Evolutionary conservation across 208 protist species (phyloP).

Genomic region (Leishmania gerbilli): DNA sequence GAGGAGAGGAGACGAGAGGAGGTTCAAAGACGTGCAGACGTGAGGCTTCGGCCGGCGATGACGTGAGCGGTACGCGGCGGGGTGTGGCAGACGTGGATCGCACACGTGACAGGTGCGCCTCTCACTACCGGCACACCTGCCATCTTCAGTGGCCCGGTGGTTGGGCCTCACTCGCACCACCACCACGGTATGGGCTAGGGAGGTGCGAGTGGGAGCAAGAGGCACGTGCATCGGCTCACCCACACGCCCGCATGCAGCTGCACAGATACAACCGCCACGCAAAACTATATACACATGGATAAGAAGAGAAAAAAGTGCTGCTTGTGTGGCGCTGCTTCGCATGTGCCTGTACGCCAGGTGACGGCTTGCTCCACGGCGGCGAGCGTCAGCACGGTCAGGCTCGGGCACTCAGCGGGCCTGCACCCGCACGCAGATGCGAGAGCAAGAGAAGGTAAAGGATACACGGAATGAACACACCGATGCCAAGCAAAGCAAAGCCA

Average conservation of each 20-base stretch:
- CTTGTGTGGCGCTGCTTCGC: neutral
- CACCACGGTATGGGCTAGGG: neutral
- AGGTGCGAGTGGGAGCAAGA: neutral
- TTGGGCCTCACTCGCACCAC: neutral
- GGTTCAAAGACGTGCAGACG: neutral
- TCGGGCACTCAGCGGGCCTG: neutral
- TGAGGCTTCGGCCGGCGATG: neutral
- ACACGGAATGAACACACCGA: neutral
- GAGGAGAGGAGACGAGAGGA: neutral
- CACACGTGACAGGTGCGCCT: neutral
- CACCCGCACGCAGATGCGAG: neutral
- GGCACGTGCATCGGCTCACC: neutral
- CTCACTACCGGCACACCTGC: neutral
- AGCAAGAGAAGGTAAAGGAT: neutral
- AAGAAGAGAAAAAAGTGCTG: neutral
- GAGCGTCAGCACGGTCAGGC: neutral
- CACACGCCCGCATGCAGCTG: neutral
- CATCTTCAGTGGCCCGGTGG: neutral
- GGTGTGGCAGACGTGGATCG: neutral
- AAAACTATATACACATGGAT: neutral
- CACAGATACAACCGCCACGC: neutral
- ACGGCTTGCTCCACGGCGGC: neutral
- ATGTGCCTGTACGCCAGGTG: neutral
- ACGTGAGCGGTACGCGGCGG: neutral
- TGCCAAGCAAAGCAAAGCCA: neutral